A percentile compares a stretch with the other conserved stretches of the same genome.
phyloP scores from a whole-genome alignment of 2,329 filamentous ascomycete genomes.

The Conoideocrella luteorostrata region DNA sequence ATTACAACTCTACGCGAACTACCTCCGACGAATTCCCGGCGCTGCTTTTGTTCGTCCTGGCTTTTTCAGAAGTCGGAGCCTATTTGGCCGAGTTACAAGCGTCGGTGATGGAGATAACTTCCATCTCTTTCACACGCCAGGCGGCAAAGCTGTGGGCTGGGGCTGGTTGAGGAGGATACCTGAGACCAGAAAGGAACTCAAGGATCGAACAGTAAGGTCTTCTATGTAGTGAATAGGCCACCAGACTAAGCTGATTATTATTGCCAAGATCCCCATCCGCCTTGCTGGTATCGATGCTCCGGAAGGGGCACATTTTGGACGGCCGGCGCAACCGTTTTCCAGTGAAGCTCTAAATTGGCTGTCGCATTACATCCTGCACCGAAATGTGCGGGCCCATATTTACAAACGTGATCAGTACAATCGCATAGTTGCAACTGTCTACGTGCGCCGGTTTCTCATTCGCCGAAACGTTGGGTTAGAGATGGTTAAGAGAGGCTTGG shows the following conservation, averaged over 20 bases:
- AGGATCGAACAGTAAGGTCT: constrained; percentile 68
- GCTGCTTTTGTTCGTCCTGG: constrained; percentile 67
- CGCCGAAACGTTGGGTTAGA: constrained; percentile 78
- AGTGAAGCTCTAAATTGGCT: constrained; percentile 79
- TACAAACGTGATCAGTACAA: constrained; percentile 88
- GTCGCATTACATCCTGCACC: constrained; percentile 61
- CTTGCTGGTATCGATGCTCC: constrained; percentile 91
- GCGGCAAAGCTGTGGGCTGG: constrained; percentile 83
- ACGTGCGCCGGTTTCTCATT: constrained; percentile 61
- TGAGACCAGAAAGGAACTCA: constrained; percentile 59
- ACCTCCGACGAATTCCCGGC: constrained; percentile 77
- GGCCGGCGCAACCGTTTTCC: constrained; percentile 76
- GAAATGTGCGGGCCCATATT: constrained; percentile 73
- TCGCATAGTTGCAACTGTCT: constrained; percentile 80
- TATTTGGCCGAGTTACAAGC: constrained; percentile 83
- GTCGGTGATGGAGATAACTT: constrained; percentile 98
- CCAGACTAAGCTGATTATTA: not conserved
- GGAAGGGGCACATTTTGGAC: constrained; percentile 87
- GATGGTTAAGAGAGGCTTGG: constrained; percentile 79
- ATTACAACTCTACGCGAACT: constrained; percentile 59
- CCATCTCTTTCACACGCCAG: constrained; percentile 87
- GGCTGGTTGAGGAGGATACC: constrained; percentile 81
- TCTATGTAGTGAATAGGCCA: no score
- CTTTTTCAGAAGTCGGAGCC: constrained; percentile 66
- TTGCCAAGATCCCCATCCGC: constrained; percentile 69